Percentiles rank a stretch among this genome's conserved stretches.
Evolutionary conservation across 352 stramenopile species (phyloP).

Genomic region (Pythium phragmiticola): DNA sequence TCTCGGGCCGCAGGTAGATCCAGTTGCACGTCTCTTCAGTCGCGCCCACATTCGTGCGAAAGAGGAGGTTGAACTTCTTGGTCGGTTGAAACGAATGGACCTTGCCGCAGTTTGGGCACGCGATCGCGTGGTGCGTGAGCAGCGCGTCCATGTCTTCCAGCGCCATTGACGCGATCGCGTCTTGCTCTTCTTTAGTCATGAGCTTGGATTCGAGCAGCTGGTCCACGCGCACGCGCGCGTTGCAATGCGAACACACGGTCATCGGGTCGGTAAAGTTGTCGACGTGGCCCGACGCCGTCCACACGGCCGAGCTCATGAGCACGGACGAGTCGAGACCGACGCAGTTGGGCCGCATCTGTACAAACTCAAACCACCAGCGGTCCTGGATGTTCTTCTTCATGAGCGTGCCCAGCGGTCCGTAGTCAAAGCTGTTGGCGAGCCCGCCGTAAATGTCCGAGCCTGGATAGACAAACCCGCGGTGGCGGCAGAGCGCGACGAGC

Average conservation of each 20-base stretch:
- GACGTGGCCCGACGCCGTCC: conserved; percentile 95
- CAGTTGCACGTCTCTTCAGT: conserved; percentile 83
- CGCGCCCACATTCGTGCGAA: conserved; percentile 95
- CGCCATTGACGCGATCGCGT: conserved; percentile 49
- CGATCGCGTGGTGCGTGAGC: conserved; percentile 42
- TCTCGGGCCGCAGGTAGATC: conserved; percentile 97
- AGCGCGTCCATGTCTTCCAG: conserved; percentile 62
- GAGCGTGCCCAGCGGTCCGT: conserved; percentile 91
- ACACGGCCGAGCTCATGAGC: conserved; percentile 94
- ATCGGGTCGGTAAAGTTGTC: conserved; percentile 98
- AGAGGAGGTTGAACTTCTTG: conserved; percentile 98
- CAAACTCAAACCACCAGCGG: conserved; percentile 96
- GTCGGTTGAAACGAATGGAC: conserved; percentile 64
- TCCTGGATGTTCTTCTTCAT: conserved; percentile 99
- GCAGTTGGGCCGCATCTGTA: conserved; percentile 93
- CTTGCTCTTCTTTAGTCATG: conserved; percentile 41
- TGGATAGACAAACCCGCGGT: conserved; percentile 93
- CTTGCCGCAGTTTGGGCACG: conserved; percentile 57
- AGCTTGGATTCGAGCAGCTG: conserved; percentile 64
- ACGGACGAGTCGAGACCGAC: conserved; percentile 95
- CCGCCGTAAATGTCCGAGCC: conserved; percentile 97
- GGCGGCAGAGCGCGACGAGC: conserved; percentile 80
- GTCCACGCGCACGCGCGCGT: conserved; percentile 80
- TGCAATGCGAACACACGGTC: conserved; percentile 94
- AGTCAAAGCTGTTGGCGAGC: conserved; percentile 97